Base-by-base conservation (phyloP, 495 filamentous ascomycete species). In the Neurospora sp. region DNA sequence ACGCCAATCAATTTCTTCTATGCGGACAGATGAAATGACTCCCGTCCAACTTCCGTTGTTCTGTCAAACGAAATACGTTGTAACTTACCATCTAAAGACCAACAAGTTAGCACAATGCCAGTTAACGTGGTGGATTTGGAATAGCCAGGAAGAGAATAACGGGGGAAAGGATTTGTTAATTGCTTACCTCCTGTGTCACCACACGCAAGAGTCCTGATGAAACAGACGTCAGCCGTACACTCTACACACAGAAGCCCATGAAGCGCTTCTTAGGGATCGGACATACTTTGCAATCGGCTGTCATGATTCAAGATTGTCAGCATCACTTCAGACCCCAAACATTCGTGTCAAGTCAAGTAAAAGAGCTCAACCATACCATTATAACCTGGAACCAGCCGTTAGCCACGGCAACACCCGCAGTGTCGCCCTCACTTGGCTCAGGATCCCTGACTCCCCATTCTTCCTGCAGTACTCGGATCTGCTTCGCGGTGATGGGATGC, bases 311-410 rank as follows among this genome's bases (percentile, higher is more conserved):
- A 59, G 8, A 35, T 66, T 3, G 27, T 66, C 9, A 62, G 7
- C 1, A 4, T 11, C 10, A 31, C 12, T 6, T 20, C 31, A 39
- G 12, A 31, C 2, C 20, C 18, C 9, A 27, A 20, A 40, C 69
- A 71, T 40, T 37, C 35, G 35, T 37, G 35, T 9, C 18, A 20
- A n/a, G 39, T n/a, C 31, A 39, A 48, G 6, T 46, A 8, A 7
- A 40, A 12, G 23, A 31, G 9, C 27, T 44, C 8, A 69, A 69
- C 18, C 76, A 69, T 39, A 78, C 89, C 71, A 87, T 84, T 4
- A 97, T 81, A 35, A 97, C 88, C 74, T 92, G 87, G 70, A 97
- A 86, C 94, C 93, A 97, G 4, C 90, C 91, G 40, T 84, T 70
- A 35, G 48, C 72, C 2, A 70, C 54, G 42, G 69, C 44, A n/a